These are phyloP conservation scores for Immersiella caudata DNA, from an alignment of 495 filamentous ascomycete species.

Conservation along the genomic window DNA sequence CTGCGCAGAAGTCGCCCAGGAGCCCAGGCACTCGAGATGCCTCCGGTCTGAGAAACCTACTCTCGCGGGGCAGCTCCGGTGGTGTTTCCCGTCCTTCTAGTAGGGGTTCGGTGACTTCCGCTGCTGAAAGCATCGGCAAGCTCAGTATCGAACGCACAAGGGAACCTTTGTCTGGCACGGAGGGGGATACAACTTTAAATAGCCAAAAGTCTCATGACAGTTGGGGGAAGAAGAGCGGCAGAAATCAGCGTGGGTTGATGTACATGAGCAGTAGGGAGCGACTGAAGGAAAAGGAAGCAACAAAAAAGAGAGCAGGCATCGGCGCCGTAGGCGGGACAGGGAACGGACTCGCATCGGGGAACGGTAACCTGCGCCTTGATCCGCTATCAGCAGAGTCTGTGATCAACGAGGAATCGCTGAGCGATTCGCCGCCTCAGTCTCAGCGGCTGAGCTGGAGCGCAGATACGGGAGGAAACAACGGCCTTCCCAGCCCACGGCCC, in stretches of 20 bases:
- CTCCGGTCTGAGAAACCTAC: constrained; percentile 46
- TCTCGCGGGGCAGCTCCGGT: constrained; percentile 47
- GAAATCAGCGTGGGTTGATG: constrained; percentile 55
- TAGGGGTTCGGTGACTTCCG: constrained; percentile 52
- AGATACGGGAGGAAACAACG: constrained; percentile 9
- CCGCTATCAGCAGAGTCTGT: constrained; percentile 54
- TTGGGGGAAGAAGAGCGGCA: constrained; percentile 56
- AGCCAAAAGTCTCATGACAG: constrained; percentile 55
- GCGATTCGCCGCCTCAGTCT: constrained; percentile 34
- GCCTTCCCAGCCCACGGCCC: constrained; percentile 39
- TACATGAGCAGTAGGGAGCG: constrained; percentile 64
- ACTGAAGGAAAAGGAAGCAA: constrained; percentile 55
- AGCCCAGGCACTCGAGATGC: constrained; percentile 45
- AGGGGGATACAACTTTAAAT: constrained; percentile 39
- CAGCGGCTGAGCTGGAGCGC: constrained; percentile 22
- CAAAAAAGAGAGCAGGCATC: constrained; percentile 52
- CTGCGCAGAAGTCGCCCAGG: constrained; percentile 60
- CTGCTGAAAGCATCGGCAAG: constrained; percentile 61
- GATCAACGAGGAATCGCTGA: constrained; percentile 54
- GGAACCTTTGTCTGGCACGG: constrained; percentile 40
- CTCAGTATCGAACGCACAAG: constrained; percentile 58
- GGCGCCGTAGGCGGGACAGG: constrained; percentile 41
- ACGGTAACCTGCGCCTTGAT: constrained; percentile 39
- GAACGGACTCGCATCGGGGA: constrained; percentile 29
- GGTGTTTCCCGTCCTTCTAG: constrained; percentile 55